Evolutionary conservation across 495 filamentous ascomycete species (phyloP).

Genomic region (Pyronema domesticum): DNA sequence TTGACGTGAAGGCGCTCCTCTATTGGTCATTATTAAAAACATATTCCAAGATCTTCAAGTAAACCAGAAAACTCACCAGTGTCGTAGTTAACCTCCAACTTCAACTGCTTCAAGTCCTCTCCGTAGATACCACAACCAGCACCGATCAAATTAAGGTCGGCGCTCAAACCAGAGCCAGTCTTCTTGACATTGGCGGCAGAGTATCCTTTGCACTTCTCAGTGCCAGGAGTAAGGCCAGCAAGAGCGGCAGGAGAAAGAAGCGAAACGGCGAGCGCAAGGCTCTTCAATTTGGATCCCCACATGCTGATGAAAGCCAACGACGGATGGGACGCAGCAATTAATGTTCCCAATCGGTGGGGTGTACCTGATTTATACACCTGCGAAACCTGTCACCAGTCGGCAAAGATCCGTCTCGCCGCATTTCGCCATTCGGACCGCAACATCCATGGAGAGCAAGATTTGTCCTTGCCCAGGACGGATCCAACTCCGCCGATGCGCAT

Average conservation of each 20-base stretch:
- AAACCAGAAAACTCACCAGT: conserved; percentile 35
- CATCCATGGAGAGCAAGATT: no score
- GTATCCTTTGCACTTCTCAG: conserved; percentile 50
- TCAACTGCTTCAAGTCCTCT: conserved; percentile 45
- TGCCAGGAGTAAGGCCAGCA: neutral
- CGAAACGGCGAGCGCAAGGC: neutral
- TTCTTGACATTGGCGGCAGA: conserved; percentile 44
- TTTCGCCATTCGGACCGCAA: no score
- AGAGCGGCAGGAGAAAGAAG: neutral
- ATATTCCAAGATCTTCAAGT: neutral
- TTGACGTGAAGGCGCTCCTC: conserved; percentile 65
- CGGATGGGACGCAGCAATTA: neutral
- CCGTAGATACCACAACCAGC: conserved; percentile 54
- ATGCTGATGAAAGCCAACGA: neutral
- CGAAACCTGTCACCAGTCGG: no score
- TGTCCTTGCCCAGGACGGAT: no score
- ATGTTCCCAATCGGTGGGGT: no score
- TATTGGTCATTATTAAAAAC: conserved; percentile 22
- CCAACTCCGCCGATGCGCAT: no score
- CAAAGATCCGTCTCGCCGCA: no score
- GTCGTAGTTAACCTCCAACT: conserved; percentile 56
- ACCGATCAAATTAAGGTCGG: conserved; percentile 50
- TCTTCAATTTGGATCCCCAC: neutral
- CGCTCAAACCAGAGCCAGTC: conserved; percentile 35
- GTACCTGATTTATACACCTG: no score